Percentiles rank a stretch among this genome's conserved stretches.
Conservation (phyloP, 345 rosid species). For the Pugionium cornutum region DNA sequence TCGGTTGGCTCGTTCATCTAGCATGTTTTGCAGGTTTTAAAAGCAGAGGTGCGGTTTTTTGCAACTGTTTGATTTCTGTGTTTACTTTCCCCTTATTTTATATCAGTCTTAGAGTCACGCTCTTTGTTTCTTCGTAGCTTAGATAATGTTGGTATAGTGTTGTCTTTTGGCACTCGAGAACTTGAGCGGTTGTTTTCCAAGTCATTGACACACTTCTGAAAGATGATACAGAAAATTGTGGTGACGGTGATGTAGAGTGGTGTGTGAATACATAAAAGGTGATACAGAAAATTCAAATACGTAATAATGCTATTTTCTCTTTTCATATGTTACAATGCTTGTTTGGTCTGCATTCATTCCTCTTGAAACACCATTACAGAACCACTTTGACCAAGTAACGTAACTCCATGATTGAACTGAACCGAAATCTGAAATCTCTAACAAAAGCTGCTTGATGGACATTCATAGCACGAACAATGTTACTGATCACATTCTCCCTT, state of each 20-base stretch:
- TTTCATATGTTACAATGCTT: too few species aligned
- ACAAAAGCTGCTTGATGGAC: too few species aligned
- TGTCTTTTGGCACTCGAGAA: constrained; percentile 53
- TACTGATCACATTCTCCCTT: too few species aligned
- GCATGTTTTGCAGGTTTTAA: constrained; percentile 84
- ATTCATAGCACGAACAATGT: too few species aligned
- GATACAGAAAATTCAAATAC: constrained; percentile 68
- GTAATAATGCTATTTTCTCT: constrained; percentile 12
- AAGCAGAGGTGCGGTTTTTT: constrained; percentile 34
- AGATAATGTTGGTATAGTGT: constrained; percentile 54
- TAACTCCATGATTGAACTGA: too few species aligned
- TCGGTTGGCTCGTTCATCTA: constrained; percentile 70
- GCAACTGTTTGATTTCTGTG: constrained; percentile 43
- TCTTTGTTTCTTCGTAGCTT: constrained; percentile 28
- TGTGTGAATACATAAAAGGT: constrained; percentile 75
- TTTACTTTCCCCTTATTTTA: constrained; percentile 34
- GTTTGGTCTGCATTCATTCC: too few species aligned
- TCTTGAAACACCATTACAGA: too few species aligned
- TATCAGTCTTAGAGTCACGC: too few species aligned
- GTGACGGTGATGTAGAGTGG: constrained; percentile 61
- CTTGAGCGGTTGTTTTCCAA: constrained; percentile 51
- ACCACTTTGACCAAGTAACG: too few species aligned
- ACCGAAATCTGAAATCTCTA: too few species aligned
- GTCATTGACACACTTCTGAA: constrained; percentile 61
- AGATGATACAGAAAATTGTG: constrained; percentile 45